These are phyloP conservation scores for Barbarea vulgaris DNA, from an alignment of 345 rosid species.

Conservation along the genomic window DNA sequence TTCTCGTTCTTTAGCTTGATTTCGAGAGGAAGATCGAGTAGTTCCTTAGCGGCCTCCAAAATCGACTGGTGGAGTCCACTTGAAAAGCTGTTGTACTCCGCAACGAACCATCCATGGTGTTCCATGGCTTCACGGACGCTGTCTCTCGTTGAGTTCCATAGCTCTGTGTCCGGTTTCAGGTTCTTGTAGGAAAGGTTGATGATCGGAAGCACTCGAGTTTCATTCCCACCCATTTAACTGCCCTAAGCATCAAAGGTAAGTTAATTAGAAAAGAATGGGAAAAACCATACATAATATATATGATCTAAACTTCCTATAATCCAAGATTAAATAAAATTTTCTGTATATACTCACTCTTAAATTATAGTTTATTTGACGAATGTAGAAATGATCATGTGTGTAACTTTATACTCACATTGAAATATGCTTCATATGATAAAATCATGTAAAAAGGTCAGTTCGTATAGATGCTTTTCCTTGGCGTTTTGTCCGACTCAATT, in stretches of 20 bases:
- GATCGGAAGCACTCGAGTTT: conserved; percentile 37
- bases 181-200: conserved; percentile 48
- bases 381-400: background rate
- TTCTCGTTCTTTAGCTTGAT: conserved; percentile 44
- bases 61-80: conserved; percentile 36
- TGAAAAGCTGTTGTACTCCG: conserved; percentile 40
- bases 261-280: background rate
- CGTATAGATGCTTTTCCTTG: conserved; percentile 31
- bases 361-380: background rate
- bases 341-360: background rate
- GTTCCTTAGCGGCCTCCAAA: conserved; percentile 36
- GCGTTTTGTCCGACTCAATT: conserved; percentile 11
- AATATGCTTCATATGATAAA: conserved; percentile 26
- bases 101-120: conserved; percentile 57
- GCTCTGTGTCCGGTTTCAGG: conserved; percentile 43
- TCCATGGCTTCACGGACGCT: conserved; percentile 53
- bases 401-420: conserved; percentile 7
- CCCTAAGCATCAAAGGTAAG: background rate
- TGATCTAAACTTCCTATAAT: background rate
- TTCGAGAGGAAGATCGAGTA: conserved; percentile 56
- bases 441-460: background rate
- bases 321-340: background rate
- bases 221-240: conserved; percentile 17
- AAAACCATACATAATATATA: background rate
- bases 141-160: conserved; percentile 49